Base-by-base conservation (phyloP, 2,329 filamentous ascomycete species). In the Alternaria gansuensis region DNA sequence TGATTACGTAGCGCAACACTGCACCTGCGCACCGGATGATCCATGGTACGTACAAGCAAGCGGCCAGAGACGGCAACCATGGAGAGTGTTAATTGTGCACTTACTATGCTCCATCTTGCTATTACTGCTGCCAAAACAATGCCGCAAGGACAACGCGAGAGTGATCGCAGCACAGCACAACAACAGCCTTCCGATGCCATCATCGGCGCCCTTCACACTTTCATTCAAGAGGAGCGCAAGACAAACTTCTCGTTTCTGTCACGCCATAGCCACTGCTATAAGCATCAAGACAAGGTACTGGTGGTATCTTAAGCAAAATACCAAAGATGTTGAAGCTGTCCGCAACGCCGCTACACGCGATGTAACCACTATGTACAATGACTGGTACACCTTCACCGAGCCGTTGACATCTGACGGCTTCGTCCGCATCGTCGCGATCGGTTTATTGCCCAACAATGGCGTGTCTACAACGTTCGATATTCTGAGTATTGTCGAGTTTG, bases 211-310 rank as follows among this genome's bases (percentile, higher is more conserved):
- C 37, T 65, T 5, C 34, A 61, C 7, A 23, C 41, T 28, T 68
- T 65, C 51, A 62, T 64, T 7, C 33, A 60, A 23, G 13, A 52
- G 5, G 60, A 68, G 53, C 57, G 62, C n/a, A 45, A 33, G 51
- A 44, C 44, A 29, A 63, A 63, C 45, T 67, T 65, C 33, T 36
- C 23, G 5, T 68, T 68, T 29, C 56, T 68, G 6, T 65, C 41
- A 5, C 40, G 39, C 29, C 36, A 64, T 17, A 63, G 49, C 49
- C 64, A 65, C 23, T 8, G 21, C 10, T 54, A 57, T 46, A 62
- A 52, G 51, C 36, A 59, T 17, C 51, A 54, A 3, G 9, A 59
- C 6, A 54, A 57, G 1, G 52, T 68, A 26, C 51, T 63, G 0
- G 37, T 57, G n/a, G 55, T 65, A 3, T 45, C 43, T 13, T 43